These are phyloP conservation scores for Clonostachys chloroleuca DNA, from an alignment of 2,329 filamentous ascomycete species.

Conservation along the genomic window DNA sequence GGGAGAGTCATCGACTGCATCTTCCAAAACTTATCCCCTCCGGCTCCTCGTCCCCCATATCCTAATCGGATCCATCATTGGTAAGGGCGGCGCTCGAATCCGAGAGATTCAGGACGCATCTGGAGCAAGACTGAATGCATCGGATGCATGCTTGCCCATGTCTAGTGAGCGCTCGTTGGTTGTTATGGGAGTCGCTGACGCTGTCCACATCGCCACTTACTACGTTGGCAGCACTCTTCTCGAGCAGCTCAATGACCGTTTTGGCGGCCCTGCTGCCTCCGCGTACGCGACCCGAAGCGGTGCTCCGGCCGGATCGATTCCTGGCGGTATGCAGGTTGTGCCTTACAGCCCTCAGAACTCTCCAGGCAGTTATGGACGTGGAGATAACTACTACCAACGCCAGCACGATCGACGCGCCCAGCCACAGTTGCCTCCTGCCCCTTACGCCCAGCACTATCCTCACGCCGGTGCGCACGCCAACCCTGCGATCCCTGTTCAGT, in stretches of 20 bases:
- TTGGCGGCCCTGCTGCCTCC: constrained; percentile 93
- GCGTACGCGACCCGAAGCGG: constrained; percentile 95
- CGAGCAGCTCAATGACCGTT: constrained; percentile 94
- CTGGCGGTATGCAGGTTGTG: constrained; percentile 98
- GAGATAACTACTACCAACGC: constrained; percentile 75
- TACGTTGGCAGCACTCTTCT: constrained; percentile 97
- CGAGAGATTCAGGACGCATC: constrained; percentile 98
- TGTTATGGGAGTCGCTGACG: constrained; percentile 95
- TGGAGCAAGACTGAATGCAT: constrained; percentile 92
- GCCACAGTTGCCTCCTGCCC: constrained; percentile 50
- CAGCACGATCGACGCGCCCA: constrained; percentile 56
- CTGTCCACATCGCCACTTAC: constrained; percentile 97
- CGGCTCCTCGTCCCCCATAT: constrained; percentile 95
- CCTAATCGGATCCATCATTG: constrained; percentile 97
- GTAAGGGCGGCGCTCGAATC: constrained; percentile 92
- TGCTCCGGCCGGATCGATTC: constrained; percentile 86
- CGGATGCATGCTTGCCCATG: constrained; percentile 87
- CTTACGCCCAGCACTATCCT: constrained; percentile 67
- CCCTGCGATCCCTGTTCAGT: constrained; percentile 69
- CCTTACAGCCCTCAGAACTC: constrained; percentile 93
- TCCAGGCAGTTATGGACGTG: constrained; percentile 86
- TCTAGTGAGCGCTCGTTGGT: constrained; percentile 98
- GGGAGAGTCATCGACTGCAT: constrained; percentile 79
- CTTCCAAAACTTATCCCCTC: constrained; percentile 96
- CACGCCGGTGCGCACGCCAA: constrained; percentile 55